A percentile compares a stretch with the other conserved stretches of the same genome.
phyloP scores from a whole-genome alignment of 345 rosid species.

The Kandelia obovata region DNA sequence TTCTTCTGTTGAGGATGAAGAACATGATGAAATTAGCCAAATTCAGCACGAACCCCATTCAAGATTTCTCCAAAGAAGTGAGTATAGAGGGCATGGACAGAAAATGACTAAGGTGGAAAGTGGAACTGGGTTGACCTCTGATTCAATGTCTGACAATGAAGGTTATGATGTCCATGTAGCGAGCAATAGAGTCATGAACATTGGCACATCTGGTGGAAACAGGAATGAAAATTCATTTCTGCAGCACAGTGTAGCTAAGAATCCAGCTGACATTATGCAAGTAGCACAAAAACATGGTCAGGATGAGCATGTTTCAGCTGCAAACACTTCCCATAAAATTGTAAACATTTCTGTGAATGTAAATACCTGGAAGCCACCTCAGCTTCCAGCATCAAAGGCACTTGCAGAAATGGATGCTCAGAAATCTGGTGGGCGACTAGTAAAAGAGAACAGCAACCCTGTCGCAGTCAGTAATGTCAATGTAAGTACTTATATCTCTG shows the following conservation, averaged over 20 bases:
- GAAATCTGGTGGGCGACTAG: constrained; percentile 35
- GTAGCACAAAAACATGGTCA: constrained; percentile 26
- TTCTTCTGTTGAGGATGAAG: constrained; percentile 40
- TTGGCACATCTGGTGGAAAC: constrained; percentile 36
- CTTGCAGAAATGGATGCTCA: constrained; percentile 38
- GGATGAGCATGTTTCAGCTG: constrained; percentile 35
- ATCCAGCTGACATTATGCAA: constrained; percentile 34
- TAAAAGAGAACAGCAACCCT: constrained; percentile 38
- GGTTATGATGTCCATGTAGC: constrained; percentile 35
- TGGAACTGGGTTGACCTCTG: constrained; percentile 44
- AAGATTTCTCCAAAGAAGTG: constrained; percentile 36
- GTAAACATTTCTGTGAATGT: constrained; percentile 45
- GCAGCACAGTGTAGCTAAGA: constrained; percentile 38
- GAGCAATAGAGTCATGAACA: constrained; percentile 24
- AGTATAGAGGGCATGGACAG: constrained; percentile 35
- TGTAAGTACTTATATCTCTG: constrained; percentile 40
- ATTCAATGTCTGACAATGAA: constrained; percentile 41
- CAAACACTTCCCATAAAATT: constrained; percentile 36
- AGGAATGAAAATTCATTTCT: constrained; percentile 36
- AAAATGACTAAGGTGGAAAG: constrained; percentile 33
- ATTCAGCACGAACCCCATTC: constrained; percentile 25
- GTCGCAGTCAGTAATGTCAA: constrained; percentile 47
- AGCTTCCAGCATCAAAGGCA: constrained; percentile 39
- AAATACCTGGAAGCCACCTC: constrained; percentile 50
- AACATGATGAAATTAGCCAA: constrained; percentile 34